A percentile compares a stretch with the other conserved stretches of the same genome.
phyloP scores from a whole-genome alignment of 768 basidiomycete species.

The Naganishia antarctica region DNA sequence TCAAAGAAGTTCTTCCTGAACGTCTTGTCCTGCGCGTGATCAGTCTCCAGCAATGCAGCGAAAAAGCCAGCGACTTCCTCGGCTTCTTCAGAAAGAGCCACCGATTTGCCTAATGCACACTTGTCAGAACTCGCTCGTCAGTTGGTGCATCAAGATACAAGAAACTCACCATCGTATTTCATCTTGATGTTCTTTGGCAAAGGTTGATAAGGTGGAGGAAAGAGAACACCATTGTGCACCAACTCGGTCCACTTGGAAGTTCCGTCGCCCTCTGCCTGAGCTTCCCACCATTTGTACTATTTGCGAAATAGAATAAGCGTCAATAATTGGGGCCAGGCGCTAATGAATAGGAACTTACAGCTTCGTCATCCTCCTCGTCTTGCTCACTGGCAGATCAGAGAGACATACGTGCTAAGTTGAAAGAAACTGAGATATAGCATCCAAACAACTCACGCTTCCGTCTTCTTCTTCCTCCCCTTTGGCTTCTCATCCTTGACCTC shows the following conservation, averaged over 20 bases:
- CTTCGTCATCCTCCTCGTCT: slow-evolving; percentile 57
- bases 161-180: slow-evolving; percentile 78
- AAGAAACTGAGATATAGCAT: no score
- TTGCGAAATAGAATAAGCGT: neutral
- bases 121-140: neutral
- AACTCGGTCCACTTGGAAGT: slow-evolving; percentile 89
- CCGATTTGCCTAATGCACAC: slow-evolving; percentile 61
- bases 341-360: neutral
- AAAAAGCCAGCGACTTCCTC: slow-evolving; percentile 99
- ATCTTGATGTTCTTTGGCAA: slow-evolving; percentile 79
- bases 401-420: no score
- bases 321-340: neutral
- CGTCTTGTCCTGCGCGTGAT: slow-evolving; percentile 77
- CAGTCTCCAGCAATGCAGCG: slow-evolving; percentile 82
- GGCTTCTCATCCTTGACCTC: slow-evolving; percentile 24
- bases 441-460: slow-evolving; percentile 23
- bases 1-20: slow-evolving; percentile 96
- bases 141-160: neutral
- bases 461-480: slow-evolving; percentile 32
- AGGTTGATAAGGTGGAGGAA: slow-evolving; percentile 88
- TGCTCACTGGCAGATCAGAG: slow-evolving; percentile 52
- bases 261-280: slow-evolving; percentile 60
- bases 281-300: slow-evolving; percentile 67
- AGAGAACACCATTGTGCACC: slow-evolving; percentile 88
- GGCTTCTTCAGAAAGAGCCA: slow-evolving; percentile 73